A percentile compares a stretch with the other conserved stretches of the same genome.
These are phyloP conservation scores for Globisporangium polare DNA, from an alignment of 352 stramenopile species.

Conservation along the genomic window DNA sequence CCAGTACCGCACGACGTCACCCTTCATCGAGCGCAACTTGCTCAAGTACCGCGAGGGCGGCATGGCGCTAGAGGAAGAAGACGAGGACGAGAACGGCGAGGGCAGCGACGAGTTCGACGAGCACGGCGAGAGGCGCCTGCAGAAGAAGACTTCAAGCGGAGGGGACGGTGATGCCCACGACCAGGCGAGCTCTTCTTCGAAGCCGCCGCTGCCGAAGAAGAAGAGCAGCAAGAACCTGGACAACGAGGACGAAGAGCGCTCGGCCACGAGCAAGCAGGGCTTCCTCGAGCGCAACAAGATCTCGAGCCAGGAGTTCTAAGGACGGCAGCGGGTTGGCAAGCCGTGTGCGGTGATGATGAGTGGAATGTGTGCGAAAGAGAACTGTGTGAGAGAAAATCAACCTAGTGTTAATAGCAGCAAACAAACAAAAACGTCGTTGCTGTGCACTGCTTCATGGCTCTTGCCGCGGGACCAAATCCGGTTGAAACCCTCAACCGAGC, in stretches of 20 bases:
- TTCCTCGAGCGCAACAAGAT: slow-evolving; percentile 50
- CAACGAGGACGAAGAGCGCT: slow-evolving; percentile 15
- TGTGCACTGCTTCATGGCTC: too few species aligned
- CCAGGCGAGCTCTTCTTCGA: slow-evolving; percentile 3
- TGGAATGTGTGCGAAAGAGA: not conserved
- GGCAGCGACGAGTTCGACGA: slow-evolving; percentile 3
- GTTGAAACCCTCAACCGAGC: too few species aligned
- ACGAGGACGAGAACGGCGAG: slow-evolving; percentile 21
- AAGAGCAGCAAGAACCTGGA: slow-evolving; percentile 17
- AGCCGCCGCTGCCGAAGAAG: slow-evolving; percentile 16
- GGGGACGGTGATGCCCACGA: slow-evolving; percentile 10
- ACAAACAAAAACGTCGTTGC: too few species aligned
- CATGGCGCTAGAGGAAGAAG: slow-evolving; percentile 39
- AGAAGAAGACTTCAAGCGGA: slow-evolving; percentile 5
- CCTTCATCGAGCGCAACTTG: slow-evolving; percentile 80
- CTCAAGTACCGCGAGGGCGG: slow-evolving; percentile 77
- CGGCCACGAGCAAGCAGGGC: slow-evolving; percentile 39
- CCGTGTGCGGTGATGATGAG: not conserved
- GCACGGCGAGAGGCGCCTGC: slow-evolving; percentile 11
- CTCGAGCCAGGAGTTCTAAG: slow-evolving; percentile 54
- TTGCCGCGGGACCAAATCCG: too few species aligned
- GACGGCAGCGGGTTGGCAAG: not conserved
- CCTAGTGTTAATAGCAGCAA: too few species aligned
- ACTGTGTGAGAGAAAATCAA: slow-evolving; percentile 28
- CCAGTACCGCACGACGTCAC: slow-evolving; percentile 82